Percentiles rank a stretch among this genome's conserved stretches.
Evolutionary conservation across 164 flowering plant species (phyloP).

Genomic region (Platanus orientalis): DNA sequence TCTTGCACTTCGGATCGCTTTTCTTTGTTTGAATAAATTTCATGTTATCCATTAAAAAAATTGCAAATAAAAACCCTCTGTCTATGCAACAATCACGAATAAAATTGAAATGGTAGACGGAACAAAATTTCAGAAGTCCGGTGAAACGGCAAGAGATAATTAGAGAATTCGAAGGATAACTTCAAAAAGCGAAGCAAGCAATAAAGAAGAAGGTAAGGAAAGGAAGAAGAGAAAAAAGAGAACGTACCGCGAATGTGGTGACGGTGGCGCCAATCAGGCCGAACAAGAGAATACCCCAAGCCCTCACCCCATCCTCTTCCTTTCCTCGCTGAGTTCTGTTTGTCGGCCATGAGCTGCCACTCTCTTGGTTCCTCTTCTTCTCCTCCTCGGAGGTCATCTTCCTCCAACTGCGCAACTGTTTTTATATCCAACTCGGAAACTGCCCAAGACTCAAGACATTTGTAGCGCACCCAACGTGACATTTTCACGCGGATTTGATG

Average conservation of each 20-base stretch:
- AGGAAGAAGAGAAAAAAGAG: background rate
- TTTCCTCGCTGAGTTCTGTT: slow-evolving; percentile 7
- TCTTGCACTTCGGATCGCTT: too few species aligned
- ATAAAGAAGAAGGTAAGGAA: background rate
- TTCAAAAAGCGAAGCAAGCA: too few species aligned
- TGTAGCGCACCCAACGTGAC: too few species aligned
- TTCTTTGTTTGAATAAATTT: too few species aligned
- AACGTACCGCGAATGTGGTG: slow-evolving; percentile 59
- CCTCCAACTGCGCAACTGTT: too few species aligned
- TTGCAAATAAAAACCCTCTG: too few species aligned
- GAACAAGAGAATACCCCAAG: slow-evolving; percentile 63
- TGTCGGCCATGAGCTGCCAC: slow-evolving; percentile 14
- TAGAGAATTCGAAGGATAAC: background rate
- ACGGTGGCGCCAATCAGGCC: slow-evolving; percentile 72
- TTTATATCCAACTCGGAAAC: background rate
- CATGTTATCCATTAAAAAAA: too few species aligned
- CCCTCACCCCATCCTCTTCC: slow-evolving; percentile 33
- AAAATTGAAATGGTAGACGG: background rate
- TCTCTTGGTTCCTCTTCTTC: slow-evolving; percentile 5
- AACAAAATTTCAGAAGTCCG: background rate
- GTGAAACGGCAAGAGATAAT: background rate
- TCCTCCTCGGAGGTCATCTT: slow-evolving; percentile 8
- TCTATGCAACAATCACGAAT: too few species aligned
- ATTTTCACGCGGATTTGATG: too few species aligned
- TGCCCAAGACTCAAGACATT: too few species aligned